Evolutionary conservation across 1,284 basidiomycete species (phyloP), one percentile per base, ranked within the genome.

Genomic region (Coniferiporia weirii): DNA sequence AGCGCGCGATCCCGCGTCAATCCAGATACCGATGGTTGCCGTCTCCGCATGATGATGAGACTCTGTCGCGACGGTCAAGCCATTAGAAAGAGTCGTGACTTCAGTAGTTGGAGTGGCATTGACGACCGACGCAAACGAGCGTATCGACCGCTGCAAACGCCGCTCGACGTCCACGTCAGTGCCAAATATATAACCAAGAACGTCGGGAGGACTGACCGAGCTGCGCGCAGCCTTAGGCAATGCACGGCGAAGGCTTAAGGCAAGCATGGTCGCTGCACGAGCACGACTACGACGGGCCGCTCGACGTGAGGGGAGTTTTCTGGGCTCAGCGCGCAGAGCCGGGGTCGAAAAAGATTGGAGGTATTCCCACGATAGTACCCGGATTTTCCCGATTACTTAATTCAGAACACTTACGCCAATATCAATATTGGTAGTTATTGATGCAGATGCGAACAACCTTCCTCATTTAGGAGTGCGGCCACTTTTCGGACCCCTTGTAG

Each of bases 21-120:
- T 97, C 95, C 95, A 99, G 60, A 98, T 91, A 67, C 97, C 97
- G 50, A 99, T 95, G 35, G 96, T 99, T 15, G 96, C 96, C 12
- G 96, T 98, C 76, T 96, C 92, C n/a, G 94, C 90, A 71, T 93
- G 87, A 20, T 94, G 84, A 66, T 95, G 93, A 27, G 93, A 81
- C 78, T 98, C 95, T 5, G 92, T 94, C 45, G 92, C 91, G 65
- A 95, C 85, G n/a, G 92, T 95, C 61, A 96, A 79, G 61, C 95
- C 95, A 77, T 96, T 97, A 15, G 91, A 80, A 57, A 98, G 85
- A 5, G 91, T 94, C 35, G 93, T 89, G 64, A 92, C 84, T 75
- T 95, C 85, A 52, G 94, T 96, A 63, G 88, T 78, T 54, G 93
- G 93, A 60, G 84, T 80, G 57, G 79, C 75, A 65, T 83, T 83